Conservation (phyloP, 2,329 filamentous ascomycete species). For the Exophiala calicioides region DNA sequence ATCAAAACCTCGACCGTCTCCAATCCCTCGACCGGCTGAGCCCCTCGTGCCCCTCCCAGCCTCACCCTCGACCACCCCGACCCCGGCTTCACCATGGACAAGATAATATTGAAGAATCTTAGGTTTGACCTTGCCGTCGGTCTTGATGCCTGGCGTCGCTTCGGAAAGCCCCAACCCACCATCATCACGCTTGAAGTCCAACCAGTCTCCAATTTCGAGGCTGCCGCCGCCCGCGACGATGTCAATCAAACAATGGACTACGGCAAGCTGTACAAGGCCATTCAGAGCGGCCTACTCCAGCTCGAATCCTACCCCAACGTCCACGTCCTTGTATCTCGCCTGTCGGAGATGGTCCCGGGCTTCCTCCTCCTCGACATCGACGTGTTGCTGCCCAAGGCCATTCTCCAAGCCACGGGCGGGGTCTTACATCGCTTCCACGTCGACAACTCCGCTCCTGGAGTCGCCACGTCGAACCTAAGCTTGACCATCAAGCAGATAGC, state of each 20-base stretch:
- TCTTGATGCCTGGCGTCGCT: conserved; percentile 50
- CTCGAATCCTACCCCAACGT: conserved; percentile 22
- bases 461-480: conserved; percentile 16
- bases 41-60: too few relatives aligned
- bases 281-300: conserved; percentile 32
- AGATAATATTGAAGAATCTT: conserved; percentile 42
- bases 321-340: conserved; percentile 20
- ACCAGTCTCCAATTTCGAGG: conserved; percentile 42
- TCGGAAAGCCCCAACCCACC: conserved; percentile 48
- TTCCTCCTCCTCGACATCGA: conserved; percentile 24
- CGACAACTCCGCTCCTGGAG: conserved; percentile 25
- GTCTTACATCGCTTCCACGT: conserved; percentile 39
- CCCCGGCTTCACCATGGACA: conserved; percentile 24
- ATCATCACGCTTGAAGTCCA: conserved; percentile 46
- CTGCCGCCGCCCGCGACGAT: conserved; percentile 46
- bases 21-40: too few relatives aligned
- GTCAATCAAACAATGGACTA: conserved; percentile 50
- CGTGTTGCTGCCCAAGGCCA: conserved; percentile 44
- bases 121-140: conserved; percentile 46
- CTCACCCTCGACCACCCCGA: conserved; percentile 2
- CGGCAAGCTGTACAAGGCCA: conserved; percentile 47
- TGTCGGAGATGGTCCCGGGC: conserved; percentile 17
- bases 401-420: conserved; percentile 46
- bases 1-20: too few relatives aligned
- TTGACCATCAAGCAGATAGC: conserved; percentile 45